A percentile compares a stretch with the other conserved stretches of the same genome.
These are phyloP conservation scores for Emergomyces orientalis DNA, from an alignment of 2,329 filamentous ascomycete genomes.

Conservation along the genomic window DNA sequence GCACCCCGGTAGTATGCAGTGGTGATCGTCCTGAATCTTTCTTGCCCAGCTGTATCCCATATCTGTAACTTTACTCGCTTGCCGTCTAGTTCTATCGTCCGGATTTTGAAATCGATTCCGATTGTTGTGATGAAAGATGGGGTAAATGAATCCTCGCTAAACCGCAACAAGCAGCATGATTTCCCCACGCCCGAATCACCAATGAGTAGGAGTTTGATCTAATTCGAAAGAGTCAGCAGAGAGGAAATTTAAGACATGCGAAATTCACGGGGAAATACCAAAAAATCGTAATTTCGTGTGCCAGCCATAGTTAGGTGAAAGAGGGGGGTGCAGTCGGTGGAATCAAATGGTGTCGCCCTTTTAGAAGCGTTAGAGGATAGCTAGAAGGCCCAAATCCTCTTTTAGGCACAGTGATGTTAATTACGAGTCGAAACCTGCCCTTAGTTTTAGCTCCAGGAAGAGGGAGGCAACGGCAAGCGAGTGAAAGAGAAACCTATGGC, in stretches of 20 bases:
- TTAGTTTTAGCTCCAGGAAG: background rate
- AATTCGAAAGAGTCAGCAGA: constrained; percentile 14
- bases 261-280: constrained; percentile 53
- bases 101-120: constrained; percentile 99
- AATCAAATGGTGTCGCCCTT: background rate
- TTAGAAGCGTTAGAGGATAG: background rate
- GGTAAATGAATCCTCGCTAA: constrained; percentile 96
- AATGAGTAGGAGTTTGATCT: constrained; percentile 97
- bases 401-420: background rate
- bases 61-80: constrained; percentile 99
- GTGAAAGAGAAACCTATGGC: background rate
- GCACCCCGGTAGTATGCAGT: constrained; percentile 97
- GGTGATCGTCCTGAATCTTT: constrained; percentile 97
- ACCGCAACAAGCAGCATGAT: constrained; percentile 91
- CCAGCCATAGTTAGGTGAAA: constrained; percentile 61
- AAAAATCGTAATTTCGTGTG: constrained; percentile 98
- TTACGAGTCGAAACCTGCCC: background rate
- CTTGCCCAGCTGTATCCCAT: constrained; percentile 97
- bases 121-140: constrained; percentile 98
- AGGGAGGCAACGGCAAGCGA: background rate
- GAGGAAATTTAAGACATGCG: background rate
- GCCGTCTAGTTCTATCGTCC: constrained; percentile 96
- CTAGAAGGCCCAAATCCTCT: background rate
- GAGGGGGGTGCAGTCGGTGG: background rate
- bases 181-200: constrained; percentile 95